Evolutionary conservation across 768 basidiomycete genomes (phyloP).

Genomic region (Aureoboletus auriporus): DNA sequence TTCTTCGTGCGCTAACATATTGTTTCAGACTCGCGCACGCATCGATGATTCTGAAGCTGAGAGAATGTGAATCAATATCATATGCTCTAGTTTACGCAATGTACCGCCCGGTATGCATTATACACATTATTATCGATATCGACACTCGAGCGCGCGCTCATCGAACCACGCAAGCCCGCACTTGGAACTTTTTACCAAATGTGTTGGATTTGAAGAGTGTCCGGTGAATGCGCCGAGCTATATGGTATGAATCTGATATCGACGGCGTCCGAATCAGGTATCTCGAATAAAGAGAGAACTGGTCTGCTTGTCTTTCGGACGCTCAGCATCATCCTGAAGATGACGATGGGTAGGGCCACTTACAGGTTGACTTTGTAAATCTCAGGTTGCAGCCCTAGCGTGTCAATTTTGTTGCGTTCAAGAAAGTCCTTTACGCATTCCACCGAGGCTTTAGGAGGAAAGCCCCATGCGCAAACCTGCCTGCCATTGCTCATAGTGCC

Average conservation of each 20-base stretch:
- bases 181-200: conserved; percentile 36
- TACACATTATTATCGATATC: conserved; percentile 5
- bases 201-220: conserved; percentile 39
- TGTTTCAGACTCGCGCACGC: conserved; percentile 49
- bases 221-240: conserved; percentile 63
- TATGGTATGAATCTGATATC: conserved; percentile 62
- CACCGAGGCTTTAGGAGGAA: conserved; percentile 46
- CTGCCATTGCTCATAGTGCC: conserved; percentile 51
- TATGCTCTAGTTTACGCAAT: conserved; percentile 24
- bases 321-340: conserved; percentile 3
- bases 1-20: conserved; percentile 3
- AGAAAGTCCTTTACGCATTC: conserved; percentile 39
- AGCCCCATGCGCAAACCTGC: conserved; percentile 57
- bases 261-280: conserved; percentile 54
- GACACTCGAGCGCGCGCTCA: conserved; percentile 25
- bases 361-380: conserved; percentile 50
- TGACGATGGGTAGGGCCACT: conserved; percentile 20
- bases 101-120: conserved; percentile 7
- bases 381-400: conserved; percentile 37
- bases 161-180: conserved; percentile 49
- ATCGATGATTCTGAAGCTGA: conserved; percentile 64
- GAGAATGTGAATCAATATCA: conserved; percentile 51
- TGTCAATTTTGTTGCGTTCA: conserved; percentile 41
- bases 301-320: conserved; percentile 29
- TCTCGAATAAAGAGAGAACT: conserved; percentile 46